Percentiles rank a stretch among this genome's conserved stretches.
Evolutionary conservation across 2,329 filamentous ascomycete genomes (phyloP).

Genomic region (Colletotrichum plurivorum): DNA sequence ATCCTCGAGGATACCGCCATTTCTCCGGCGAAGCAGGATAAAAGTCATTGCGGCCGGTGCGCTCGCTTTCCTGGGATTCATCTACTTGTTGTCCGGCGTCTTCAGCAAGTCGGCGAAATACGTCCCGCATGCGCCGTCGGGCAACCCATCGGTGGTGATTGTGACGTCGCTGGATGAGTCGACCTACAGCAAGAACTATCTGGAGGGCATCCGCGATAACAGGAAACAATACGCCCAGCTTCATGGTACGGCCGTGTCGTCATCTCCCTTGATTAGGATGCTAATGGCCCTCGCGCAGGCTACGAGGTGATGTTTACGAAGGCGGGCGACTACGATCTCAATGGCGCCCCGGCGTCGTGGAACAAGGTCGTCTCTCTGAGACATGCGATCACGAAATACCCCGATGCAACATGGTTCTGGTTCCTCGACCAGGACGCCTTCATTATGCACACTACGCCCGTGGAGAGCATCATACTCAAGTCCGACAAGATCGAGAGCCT

Average conservation of each 20-base stretch:
- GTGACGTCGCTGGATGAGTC: constrained; percentile 86
- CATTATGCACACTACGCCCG: constrained; percentile 85
- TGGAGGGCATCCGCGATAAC: constrained; percentile 84
- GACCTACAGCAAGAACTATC: constrained; percentile 75
- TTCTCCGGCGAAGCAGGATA: constrained; percentile 73
- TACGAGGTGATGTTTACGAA: constrained; percentile 89
- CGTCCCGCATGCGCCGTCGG: constrained; percentile 57
- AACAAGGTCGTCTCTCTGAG: constrained; percentile 86
- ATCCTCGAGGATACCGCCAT: constrained; percentile 62
- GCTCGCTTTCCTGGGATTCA: constrained; percentile 67
- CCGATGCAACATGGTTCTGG: constrained; percentile 86
- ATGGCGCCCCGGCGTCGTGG: constrained; percentile 75
- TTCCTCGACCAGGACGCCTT: constrained; percentile 87
- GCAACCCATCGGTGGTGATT: constrained; percentile 77
- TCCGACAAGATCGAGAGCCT: constrained; percentile 76
- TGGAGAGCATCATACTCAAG: constrained; percentile 81
- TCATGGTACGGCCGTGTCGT: constrained; percentile 76
- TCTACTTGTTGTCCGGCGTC: constrained; percentile 70
- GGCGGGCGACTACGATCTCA: constrained; percentile 81
- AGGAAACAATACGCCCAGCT: constrained; percentile 85
- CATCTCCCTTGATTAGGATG: background rate
- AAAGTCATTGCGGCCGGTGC: constrained; percentile 70
- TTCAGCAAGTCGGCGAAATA: constrained; percentile 21
- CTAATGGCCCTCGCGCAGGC: constrained; percentile 65
- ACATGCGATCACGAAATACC: constrained; percentile 87